Evolutionary conservation across 768 basidiomycete species (phyloP), one percentile per base, ranked within the genome.

Genomic region (Kwoniella pini): DNA sequence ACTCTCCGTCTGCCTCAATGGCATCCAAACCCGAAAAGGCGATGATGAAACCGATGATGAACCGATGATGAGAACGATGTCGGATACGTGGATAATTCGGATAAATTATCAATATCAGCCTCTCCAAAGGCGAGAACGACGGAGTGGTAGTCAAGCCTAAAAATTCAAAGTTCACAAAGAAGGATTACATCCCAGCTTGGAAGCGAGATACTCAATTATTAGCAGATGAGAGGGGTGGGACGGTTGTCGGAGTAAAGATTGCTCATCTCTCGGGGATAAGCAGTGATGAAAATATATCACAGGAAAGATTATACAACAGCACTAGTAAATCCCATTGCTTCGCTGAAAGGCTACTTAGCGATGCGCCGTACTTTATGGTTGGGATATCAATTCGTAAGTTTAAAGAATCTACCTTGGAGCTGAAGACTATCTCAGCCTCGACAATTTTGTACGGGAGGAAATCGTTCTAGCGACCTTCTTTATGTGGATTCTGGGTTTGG

Each of bases 321-420:
- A n/a, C n/a, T n/a, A n/a, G n/a, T n/a, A n/a, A n/a, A n/a, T n/a
- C n/a, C n/a, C n/a, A n/a, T n/a, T 36, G 33, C 7, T 36, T 36
- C 33, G 33, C n/a, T 0, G 22, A 11, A 3, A 27, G 12, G 24
- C n/a, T 1, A 15, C 6, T 31, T 19, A 61, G 53, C 31, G 46
- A 44, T 61, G 60, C 19, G 60, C 60, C 17, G 31, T 51, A 2
- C 30, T 30, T 12, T 54, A 54, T n/a, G 50, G 51, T 27, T 61
- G 60, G 60, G 42, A 51, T 22, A 61, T 61, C 60, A 54, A 61
- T 33, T 45, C 43, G 51, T 54, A 28, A 27, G 52, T 43, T 36
- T 7, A 36, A n/a, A n/a, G n/a, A n/a, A n/a, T n/a, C n/a, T n/a
- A n/a, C n/a, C n/a, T n/a, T n/a, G 33, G 33, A 36, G 33, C 33